phyloP scores from a whole-genome alignment of 805 yeast genomes.

The Saccharomyces eubayanus region DNA sequence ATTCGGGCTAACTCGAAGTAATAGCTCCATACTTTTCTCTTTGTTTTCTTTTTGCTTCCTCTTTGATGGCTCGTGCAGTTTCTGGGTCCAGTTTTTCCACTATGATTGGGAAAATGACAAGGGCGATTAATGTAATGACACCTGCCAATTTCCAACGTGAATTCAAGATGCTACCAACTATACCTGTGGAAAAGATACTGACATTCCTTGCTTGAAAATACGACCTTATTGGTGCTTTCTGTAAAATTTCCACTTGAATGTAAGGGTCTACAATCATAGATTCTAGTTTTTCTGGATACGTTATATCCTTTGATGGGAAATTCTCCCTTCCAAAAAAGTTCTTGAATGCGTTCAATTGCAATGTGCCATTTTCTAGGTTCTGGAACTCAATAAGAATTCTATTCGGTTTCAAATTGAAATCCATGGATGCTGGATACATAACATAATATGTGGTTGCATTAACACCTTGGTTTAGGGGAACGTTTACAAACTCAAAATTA shows the following conservation, averaged over 20 bases:
- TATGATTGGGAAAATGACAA: constrained; percentile 29
- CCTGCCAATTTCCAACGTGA: constrained; percentile 34
- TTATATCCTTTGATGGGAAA: constrained; percentile 28
- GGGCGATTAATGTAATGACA: constrained; percentile 21
- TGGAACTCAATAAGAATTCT: constrained; percentile 24
- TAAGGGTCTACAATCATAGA: constrained; percentile 14
- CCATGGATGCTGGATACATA: constrained; percentile 22
- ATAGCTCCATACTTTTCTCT: constrained; percentile 15
- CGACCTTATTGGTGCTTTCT: constrained; percentile 26
- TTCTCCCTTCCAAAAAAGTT: constrained; percentile 30
- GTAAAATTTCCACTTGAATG: constrained; percentile 20
- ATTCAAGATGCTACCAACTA: constrained; percentile 31
- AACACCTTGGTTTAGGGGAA: constrained; percentile 22
- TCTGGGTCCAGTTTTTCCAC: constrained; percentile 38
- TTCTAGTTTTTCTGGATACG: constrained; percentile 25
- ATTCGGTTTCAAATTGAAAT: constrained; percentile 29
- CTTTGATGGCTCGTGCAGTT: constrained; percentile 30
- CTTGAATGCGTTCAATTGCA: constrained; percentile 17
- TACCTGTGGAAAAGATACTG: constrained; percentile 32
- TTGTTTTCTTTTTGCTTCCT: constrained; percentile 23
- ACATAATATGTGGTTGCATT: constrained; percentile 25
- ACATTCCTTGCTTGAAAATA: constrained; percentile 30
- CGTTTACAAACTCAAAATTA: constrained; percentile 19
- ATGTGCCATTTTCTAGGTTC: constrained; percentile 14
- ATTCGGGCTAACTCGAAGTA: background rate